Evolutionary conservation across 306 rosid genomes (phyloP).

Genomic region (Prunus mume): DNA sequence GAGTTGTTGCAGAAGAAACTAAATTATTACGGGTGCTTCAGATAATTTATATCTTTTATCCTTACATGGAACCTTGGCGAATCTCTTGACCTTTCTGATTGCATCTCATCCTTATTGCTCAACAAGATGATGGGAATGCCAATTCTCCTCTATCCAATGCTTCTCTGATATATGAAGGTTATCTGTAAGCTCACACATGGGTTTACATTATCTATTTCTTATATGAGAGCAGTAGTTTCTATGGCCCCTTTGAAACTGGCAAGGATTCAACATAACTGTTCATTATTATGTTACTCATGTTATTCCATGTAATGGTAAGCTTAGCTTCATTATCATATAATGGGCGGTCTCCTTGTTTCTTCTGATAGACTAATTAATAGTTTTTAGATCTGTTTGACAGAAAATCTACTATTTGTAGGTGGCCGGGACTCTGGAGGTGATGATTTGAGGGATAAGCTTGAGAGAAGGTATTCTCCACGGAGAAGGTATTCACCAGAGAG

Average conservation of each 20-base stretch:
- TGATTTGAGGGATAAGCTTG: constrained; percentile 89
- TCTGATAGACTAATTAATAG: constrained; percentile 19
- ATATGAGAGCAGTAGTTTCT: constrained; percentile 48
- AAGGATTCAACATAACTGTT: constrained; percentile 61
- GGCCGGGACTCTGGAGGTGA: constrained; percentile 55
- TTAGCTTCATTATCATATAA: constrained; percentile 35
- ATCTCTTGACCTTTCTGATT: constrained; percentile 41
- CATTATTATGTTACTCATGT: constrained; percentile 76
- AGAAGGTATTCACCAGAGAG: constrained; percentile 57
- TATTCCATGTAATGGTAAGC: constrained; percentile 75
- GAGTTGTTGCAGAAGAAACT: constrained; percentile 42
- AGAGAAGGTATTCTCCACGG: constrained; percentile 60
- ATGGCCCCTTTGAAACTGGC: constrained; percentile 54
- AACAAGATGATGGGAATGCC: constrained; percentile 48
- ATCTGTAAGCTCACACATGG: constrained; percentile 54
- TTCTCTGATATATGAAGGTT: constrained; percentile 41
- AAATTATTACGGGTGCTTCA: constrained; percentile 34
- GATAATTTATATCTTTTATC: constrained; percentile 29
- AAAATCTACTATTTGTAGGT: constrained; percentile 51
- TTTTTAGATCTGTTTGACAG: constrained; percentile 16
- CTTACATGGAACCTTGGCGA: constrained; percentile 42
- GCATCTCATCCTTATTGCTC: constrained; percentile 42
- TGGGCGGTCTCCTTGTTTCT: constrained; percentile 13
- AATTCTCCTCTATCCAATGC: constrained; percentile 46
- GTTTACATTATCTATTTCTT: constrained; percentile 46